Evolutionary conservation across 2,329 filamentous ascomycete genomes (phyloP).

Genomic region (Nannizziopsis barbatae): DNA sequence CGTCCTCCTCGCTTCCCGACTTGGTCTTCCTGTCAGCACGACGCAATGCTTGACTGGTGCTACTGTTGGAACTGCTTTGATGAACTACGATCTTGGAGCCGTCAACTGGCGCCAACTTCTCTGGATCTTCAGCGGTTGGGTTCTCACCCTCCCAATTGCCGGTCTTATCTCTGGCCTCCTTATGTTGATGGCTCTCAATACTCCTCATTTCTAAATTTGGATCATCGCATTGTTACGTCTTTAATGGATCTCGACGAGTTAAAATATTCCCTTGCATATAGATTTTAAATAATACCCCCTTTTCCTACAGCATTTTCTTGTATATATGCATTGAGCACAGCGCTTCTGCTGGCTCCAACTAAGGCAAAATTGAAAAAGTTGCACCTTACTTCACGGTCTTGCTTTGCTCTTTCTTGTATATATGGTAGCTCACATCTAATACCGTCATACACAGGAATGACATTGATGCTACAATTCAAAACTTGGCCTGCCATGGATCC

Average conservation of each 20-base stretch:
- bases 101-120: conserved; percentile 37
- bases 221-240: background rate
- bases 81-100: conserved; percentile 30
- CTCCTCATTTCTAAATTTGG: conserved; percentile 26
- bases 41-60: conserved; percentile 31
- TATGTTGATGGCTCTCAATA: conserved; percentile 34
- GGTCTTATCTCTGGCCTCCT: conserved; percentile 33
- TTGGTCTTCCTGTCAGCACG: conserved; percentile 29
- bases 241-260: too few species aligned
- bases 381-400: too few species aligned
- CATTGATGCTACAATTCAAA: too few species aligned
- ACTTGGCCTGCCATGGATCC: too few species aligned
- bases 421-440: too few species aligned
- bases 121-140: conserved; percentile 37
- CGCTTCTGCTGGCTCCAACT: too few species aligned
- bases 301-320: background rate
- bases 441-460: too few species aligned
- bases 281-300: background rate
- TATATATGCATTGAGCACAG: background rate
- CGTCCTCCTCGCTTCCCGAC: conserved; percentile 26
- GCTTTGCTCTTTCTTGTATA: too few species aligned
- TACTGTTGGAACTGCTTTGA: conserved; percentile 28
- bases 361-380: too few species aligned
- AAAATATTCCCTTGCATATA: background rate
- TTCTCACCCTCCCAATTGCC: conserved; percentile 35